A percentile compares a stretch with the other conserved stretches of the same genome.
Conservation (phyloP, 352 stramenopile genomes). For the Phytophthora nicotianae region DNA sequence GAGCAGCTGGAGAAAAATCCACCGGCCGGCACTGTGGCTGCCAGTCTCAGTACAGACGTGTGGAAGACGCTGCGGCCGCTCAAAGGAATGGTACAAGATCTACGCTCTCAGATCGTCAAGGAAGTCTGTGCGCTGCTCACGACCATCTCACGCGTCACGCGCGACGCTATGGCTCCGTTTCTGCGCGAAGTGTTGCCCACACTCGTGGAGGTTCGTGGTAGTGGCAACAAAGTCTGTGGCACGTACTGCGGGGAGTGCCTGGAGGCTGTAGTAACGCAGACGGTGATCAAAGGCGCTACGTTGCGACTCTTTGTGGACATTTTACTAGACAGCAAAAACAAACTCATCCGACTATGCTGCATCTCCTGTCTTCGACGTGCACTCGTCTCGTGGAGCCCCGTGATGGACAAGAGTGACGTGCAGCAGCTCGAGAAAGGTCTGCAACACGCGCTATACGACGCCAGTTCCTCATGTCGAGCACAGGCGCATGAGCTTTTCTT, state of each 20-base stretch:
- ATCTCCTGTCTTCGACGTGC: conserved; percentile 62
- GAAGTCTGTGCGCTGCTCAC: conserved; percentile 73
- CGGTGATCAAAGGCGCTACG: conserved; percentile 76
- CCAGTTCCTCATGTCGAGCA: conserved; percentile 71
- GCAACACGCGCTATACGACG: conserved; percentile 75
- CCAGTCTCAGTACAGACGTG: conserved; percentile 54
- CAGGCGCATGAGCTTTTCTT: conserved; percentile 75
- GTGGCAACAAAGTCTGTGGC: conserved; percentile 85
- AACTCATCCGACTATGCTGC: conserved; percentile 78
- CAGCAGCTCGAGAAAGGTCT: conserved; percentile 81
- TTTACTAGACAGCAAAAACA: conserved; percentile 82
- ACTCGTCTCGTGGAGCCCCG: conserved; percentile 65
- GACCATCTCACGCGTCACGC: conserved; percentile 64
- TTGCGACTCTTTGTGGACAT: conserved; percentile 78
- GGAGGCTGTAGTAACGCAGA: conserved; percentile 65
- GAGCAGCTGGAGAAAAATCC: conserved; percentile 55
- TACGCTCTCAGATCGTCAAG: conserved; percentile 89
- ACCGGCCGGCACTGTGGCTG: conserved; percentile 28
- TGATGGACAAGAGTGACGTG: conserved; percentile 83
- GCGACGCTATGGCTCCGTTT: conserved; percentile 80
- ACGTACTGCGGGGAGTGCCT: conserved; percentile 83
- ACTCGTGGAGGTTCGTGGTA: conserved; percentile 80
- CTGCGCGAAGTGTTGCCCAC: conserved; percentile 72
- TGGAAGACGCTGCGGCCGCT: conserved; percentile 81
- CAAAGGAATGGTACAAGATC: conserved; percentile 73